phyloP scores from a whole-genome alignment of 2,329 filamentous ascomycete genomes.

The Botryosphaeria dothidea region DNA sequence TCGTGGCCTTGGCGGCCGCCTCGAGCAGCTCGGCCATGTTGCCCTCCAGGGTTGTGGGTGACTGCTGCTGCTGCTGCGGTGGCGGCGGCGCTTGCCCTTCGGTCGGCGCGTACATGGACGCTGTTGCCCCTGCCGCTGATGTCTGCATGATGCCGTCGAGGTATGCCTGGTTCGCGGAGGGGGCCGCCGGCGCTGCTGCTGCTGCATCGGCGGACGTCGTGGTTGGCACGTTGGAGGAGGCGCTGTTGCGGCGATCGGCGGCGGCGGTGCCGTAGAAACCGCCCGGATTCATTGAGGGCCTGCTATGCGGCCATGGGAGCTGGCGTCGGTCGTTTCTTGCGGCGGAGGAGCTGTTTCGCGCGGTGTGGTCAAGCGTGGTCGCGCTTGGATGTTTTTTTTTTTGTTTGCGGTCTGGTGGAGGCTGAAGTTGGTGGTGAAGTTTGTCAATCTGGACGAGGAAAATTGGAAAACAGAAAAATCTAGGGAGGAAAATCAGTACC shows the following conservation, averaged over 20 bases:
- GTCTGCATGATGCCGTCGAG: not conserved
- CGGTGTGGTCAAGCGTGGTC: too few species aligned
- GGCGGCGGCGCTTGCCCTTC: not conserved
- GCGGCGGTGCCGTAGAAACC: not conserved
- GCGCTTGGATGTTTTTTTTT: too few species aligned
- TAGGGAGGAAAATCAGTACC: slow-evolving; percentile 1
- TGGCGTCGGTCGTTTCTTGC: not conserved
- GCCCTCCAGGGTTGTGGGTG: not conserved
- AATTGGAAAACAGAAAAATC: not conserved
- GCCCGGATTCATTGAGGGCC: not conserved
- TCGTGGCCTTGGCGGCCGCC: slow-evolving; percentile 38
- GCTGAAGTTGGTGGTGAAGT: not conserved
- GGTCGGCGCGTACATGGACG: not conserved
- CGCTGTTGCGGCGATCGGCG: not conserved
- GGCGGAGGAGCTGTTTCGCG: not conserved
- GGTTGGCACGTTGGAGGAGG: not conserved
- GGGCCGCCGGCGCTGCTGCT: not conserved
- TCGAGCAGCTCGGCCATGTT: slow-evolving; percentile 36
- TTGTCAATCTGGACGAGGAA: too few species aligned
- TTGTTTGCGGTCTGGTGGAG: not conserved
- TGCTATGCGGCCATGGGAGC: not conserved
- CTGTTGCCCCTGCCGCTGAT: too few species aligned
- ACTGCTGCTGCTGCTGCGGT: not conserved
- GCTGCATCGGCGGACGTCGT: not conserved
- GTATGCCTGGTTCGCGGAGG: not conserved